Conservation (phyloP, 164 flowering plant genomes). For the Cinnamomum chago region DNA sequence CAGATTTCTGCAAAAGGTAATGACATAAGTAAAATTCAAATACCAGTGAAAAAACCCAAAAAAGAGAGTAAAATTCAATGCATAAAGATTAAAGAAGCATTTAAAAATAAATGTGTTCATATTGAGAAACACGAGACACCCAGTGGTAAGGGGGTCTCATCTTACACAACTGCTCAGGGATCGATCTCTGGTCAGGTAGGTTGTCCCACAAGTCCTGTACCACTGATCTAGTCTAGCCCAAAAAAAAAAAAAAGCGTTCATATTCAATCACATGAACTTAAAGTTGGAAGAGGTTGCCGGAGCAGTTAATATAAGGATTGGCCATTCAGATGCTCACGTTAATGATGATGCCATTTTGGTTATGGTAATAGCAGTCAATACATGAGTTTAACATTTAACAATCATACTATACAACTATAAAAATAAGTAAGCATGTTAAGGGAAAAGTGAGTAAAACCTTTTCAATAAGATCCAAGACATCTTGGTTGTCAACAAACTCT, state of each 20-base stretch:
- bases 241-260: too few relatives aligned
- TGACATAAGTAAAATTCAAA: constrained; percentile 5
- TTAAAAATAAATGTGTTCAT: too few relatives aligned
- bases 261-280: too few relatives aligned
- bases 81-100: too few relatives aligned
- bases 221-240: too few relatives aligned
- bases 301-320: background rate
- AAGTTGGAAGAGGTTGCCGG: background rate
- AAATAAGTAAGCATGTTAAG: background rate
- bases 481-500: constrained; percentile 93
- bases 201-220: too few relatives aligned
- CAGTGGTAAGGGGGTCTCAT: too few relatives aligned
- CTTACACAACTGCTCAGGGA: too few relatives aligned
- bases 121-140: too few relatives aligned
- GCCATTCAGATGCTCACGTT: background rate
- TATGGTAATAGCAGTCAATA: background rate
- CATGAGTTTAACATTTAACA: background rate
- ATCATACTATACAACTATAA: background rate
- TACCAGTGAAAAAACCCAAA: background rate
- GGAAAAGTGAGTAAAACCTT: constrained; percentile 45
- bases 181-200: too few relatives aligned
- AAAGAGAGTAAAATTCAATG: background rate
- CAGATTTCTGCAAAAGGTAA: constrained; percentile 71
- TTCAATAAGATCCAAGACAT: constrained; percentile 86
- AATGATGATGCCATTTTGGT: background rate